A percentile compares a stretch with the other conserved stretches of the same genome.
Evolutionary conservation across 179 eudicot species (phyloP).

Genomic region (Sideroxylon spinosum): DNA sequence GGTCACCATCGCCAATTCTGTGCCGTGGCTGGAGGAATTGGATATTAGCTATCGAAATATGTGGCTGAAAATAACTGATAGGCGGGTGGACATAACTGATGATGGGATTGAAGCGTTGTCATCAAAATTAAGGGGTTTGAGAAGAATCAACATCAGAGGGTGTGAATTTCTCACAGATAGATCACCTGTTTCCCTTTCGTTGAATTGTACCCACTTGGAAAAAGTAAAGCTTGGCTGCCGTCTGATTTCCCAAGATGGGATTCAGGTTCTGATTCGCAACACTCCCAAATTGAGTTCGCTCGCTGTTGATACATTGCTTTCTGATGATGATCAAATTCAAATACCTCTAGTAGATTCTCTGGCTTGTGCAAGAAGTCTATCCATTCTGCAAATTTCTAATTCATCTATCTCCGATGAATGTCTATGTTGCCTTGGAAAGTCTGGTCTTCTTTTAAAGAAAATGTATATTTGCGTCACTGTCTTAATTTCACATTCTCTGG

Average conservation of each 20-base stretch:
- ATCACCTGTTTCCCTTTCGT: neutral
- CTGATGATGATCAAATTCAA: too few relatives aligned
- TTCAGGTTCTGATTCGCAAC: neutral
- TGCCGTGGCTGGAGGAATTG: slow-evolving; percentile 1
- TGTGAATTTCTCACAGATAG: neutral
- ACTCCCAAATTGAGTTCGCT: slow-evolving; percentile 15
- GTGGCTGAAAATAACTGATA: too few relatives aligned
- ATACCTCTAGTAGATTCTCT: slow-evolving; percentile 27
- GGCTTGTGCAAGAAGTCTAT: slow-evolving; percentile 29
- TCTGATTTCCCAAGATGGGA: neutral
- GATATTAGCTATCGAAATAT: too few relatives aligned
- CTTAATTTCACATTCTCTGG: slow-evolving; percentile 33
- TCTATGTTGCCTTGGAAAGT: slow-evolving; percentile 37
- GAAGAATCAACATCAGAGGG: neutral
- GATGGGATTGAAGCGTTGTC: neutral
- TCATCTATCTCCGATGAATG: slow-evolving; percentile 45
- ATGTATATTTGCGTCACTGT: slow-evolving; percentile 37
- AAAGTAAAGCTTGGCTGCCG: neutral
- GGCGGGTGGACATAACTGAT: too few relatives aligned
- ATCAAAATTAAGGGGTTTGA: neutral
- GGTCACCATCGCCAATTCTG: neutral
- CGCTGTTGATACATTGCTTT: slow-evolving; percentile 22
- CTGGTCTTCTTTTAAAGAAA: slow-evolving; percentile 42
- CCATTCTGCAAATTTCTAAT: slow-evolving; percentile 33
- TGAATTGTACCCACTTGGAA: neutral